Evolutionary conservation across 116 monocot species (phyloP), one percentile per base, ranked within the genome.

Genomic region (Iris pallida): DNA sequence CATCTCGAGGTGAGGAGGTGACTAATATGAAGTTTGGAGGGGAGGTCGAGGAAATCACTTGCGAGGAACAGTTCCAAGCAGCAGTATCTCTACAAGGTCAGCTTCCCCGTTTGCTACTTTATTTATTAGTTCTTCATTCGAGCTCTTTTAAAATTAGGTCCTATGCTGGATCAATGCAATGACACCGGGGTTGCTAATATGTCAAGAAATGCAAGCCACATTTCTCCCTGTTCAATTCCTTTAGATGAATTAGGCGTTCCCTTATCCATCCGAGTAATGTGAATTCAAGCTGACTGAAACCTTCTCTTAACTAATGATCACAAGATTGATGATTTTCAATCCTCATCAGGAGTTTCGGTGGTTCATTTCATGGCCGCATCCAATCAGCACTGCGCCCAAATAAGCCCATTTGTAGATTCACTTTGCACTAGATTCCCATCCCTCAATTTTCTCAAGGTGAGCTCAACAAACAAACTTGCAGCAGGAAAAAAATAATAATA

Each of bases 11-110:
- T 5, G 86, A 95, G 57, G 88, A 90, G 40, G 83, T 88, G 8
- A 87, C 87, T 0, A 86, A 88, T 73, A 56, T 94, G 83, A 87
- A 82, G 47, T 94, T 90, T 70, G 94, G 94, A 42, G 90, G 90
- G 15, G 87, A 90, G 65, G 90, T 94, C 17, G 87, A 90, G 64
- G 70, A 63, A 46, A 81, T 90, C 17, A 60, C 76, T 5, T 69
- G 72, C 16, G 17, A 71, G 13, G 84, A 90, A 13, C 87, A 90
- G 63, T 81, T 87, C 19, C 74, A 57, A 58, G 77, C 82, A 14
- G 85, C 88, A 14, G 65, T 88, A 17, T 68, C 83, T 69, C 71
- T 83, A 55, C 85, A 88, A 20, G 88, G 94, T 94, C 61, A 64
- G 82, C 3, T 61, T 45, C 53, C 47, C 44, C 7, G 57, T 42